Evolutionary conservation across 495 filamentous ascomycete species (phyloP).

Genomic region (Melanomma pulvis-pyrius): DNA sequence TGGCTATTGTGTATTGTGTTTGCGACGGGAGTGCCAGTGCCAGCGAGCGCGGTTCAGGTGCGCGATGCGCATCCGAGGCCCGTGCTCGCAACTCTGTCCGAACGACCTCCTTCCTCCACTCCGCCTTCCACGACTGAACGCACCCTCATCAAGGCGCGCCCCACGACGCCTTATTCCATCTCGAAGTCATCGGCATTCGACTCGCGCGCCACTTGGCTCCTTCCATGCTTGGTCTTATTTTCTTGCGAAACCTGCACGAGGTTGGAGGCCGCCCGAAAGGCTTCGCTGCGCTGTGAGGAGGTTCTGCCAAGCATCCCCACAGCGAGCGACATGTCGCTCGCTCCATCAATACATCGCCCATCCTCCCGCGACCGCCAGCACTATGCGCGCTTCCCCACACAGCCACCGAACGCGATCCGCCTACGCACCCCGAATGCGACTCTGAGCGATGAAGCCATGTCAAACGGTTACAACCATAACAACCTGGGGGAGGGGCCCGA

Average conservation of each 20-base stretch:
- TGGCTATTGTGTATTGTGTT: too few species aligned
- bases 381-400: conserved; percentile 31
- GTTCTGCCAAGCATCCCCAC: conserved; percentile 29
- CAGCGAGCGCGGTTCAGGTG: too few species aligned
- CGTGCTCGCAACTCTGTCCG: too few species aligned
- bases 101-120: background rate
- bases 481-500: conserved; percentile 37
- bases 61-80: too few species aligned
- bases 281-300: conserved; percentile 31
- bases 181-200: conserved; percentile 27
- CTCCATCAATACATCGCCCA: conserved; percentile 35
- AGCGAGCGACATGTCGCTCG: conserved; percentile 30
- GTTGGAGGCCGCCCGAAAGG: conserved; percentile 40
- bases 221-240: conserved; percentile 34
- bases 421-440: conserved; percentile 40
- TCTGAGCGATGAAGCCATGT: conserved; percentile 42
- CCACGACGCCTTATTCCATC: conserved; percentile 39
- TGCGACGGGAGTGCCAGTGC: too few species aligned
- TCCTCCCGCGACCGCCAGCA: conserved; percentile 38
- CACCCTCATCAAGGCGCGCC: conserved; percentile 19
- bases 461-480: conserved; percentile 34
- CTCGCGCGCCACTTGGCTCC: conserved; percentile 27
- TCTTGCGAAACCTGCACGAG: conserved; percentile 38
- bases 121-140: background rate
- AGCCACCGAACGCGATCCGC: conserved; percentile 33